Evolutionary conservation across 73 alveolate genomes (phyloP), one percentile per base, ranked within the genome.

Genomic region (Uronychia setigera): DNA sequence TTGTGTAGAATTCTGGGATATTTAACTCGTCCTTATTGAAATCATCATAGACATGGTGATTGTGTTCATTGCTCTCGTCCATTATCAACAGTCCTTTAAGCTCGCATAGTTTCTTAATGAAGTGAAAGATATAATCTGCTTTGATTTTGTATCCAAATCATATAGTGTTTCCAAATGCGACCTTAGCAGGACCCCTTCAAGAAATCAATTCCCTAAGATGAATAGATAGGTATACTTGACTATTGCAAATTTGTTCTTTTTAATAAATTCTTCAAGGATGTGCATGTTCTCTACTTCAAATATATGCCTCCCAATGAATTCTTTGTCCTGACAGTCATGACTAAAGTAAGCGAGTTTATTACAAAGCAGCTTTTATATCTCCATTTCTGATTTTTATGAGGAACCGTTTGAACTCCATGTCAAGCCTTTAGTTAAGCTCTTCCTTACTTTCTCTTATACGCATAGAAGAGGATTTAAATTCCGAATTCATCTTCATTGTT

Each of bases 181-280:
- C 67, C 5, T 46, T 46, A 19, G 5, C n/a, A 5, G 19, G 5
- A 11, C 67, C 67, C 19, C 67, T 46, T 5, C 19, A 11, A 5
- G 5, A 11, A 46, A 46, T 5, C 19, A 46, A 46, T 11, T 46
- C 67, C 19, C 67, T 31, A 30, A 29, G 26, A 11, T 60, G 33
- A 59, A 19, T 74, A n/a, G 75, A 0, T 27, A 31, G 32, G 1
- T 13, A 58, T 35, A 58, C 91, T n/a, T n/a, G 35, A 82, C 83
- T 1, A 29, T 1, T 13, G 32, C 74, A 77, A 33, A 85, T 25
- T 85, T 76, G 35, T 85, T 85, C 77, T 85, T 85, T 59, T 85
- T 85, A 33, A 77, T 58, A 59, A 85, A 77, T 58, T 85, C 91
- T 58, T 85, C 91, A 25, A 85, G 76, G 0, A 85, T 82, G 29